A percentile compares a stretch with the other conserved stretches of the same genome.
phyloP scores from a whole-genome alignment of 1,284 basidiomycete genomes.

The Termitomyces sp. region DNA sequence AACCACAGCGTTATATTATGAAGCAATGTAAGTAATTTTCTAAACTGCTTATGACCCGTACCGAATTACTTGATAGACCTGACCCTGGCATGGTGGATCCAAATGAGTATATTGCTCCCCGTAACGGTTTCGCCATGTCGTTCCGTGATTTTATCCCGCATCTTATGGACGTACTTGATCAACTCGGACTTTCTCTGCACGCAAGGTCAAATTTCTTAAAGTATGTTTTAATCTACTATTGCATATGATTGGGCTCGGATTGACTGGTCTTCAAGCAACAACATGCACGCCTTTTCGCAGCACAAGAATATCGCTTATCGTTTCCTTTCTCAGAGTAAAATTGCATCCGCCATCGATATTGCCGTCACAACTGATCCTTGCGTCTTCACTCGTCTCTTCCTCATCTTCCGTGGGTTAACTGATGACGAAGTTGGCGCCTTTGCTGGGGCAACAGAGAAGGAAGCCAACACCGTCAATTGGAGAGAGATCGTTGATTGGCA shows the following conservation, averaged over 20 bases:
- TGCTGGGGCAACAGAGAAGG: conserved; percentile 76
- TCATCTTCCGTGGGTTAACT: conserved; percentile 75
- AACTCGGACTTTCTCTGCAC: conserved; percentile 72
- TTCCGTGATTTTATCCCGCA: conserved; percentile 74
- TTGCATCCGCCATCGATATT: conserved; percentile 80
- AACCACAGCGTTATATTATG: conserved; percentile 73
- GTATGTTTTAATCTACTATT: conserved; percentile 33
- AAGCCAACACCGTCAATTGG: conserved; percentile 75
- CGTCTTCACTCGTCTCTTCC: conserved; percentile 76
- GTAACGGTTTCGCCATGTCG: conserved; percentile 77
- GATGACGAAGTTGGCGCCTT: conserved; percentile 73
- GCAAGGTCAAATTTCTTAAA: conserved; percentile 75
- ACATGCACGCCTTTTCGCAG: conserved; percentile 60
- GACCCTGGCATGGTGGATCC: conserved; percentile 70
- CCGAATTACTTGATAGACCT: conserved; percentile 41
- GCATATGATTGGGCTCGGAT: background rate
- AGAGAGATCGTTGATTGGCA: conserved; percentile 70
- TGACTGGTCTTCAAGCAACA: conserved; percentile 45
- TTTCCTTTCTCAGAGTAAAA: conserved; percentile 70
- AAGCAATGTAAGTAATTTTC: conserved; percentile 53
- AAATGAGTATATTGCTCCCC: conserved; percentile 65
- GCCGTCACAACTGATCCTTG: conserved; percentile 73
- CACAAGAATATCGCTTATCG: conserved; percentile 83
- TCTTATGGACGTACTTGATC: conserved; percentile 69
- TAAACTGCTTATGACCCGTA: background rate